A percentile compares a stretch with the other conserved stretches of the same genome.
Conservation (phyloP, 1,139 yeast species). For the Suhomyces maxii region DNA sequence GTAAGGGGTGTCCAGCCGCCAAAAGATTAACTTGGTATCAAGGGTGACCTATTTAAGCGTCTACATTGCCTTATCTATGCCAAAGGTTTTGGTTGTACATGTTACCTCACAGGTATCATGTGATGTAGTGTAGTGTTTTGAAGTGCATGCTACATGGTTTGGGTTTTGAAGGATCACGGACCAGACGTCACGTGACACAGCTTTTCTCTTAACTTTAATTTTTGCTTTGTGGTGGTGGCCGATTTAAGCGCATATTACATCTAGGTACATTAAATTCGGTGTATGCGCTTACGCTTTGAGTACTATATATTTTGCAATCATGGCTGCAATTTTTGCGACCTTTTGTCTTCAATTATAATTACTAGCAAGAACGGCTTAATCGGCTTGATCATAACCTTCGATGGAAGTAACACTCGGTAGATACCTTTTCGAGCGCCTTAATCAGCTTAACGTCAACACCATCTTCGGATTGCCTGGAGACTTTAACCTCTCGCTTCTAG, state of each 20-base stretch:
- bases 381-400: not conserved
- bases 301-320: conserved; percentile 1
- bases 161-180: too few species aligned
- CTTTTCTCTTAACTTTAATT: too few species aligned
- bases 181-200: too few species aligned
- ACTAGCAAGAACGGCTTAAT: not conserved
- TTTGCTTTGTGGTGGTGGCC: too few species aligned
- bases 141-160: not conserved
- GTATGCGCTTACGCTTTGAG: conserved; percentile 3
- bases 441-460: conserved; percentile 61
- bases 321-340: not conserved
- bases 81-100: not conserved
- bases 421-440: conserved; percentile 62
- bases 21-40: too few species aligned
- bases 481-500: conserved; percentile 68
- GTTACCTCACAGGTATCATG: not conserved
- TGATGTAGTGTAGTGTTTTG: not conserved
- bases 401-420: conserved; percentile 52
- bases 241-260: not conserved
- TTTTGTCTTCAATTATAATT: not conserved
- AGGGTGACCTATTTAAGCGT: too few species aligned
- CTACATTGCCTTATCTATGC: not conserved
- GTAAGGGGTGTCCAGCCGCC: too few species aligned
- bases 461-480: conserved; percentile 82
- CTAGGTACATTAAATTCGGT: too few species aligned